Evolutionary conservation across 805 yeast genomes (phyloP).

Genomic region (Ogataea sp.): DNA sequence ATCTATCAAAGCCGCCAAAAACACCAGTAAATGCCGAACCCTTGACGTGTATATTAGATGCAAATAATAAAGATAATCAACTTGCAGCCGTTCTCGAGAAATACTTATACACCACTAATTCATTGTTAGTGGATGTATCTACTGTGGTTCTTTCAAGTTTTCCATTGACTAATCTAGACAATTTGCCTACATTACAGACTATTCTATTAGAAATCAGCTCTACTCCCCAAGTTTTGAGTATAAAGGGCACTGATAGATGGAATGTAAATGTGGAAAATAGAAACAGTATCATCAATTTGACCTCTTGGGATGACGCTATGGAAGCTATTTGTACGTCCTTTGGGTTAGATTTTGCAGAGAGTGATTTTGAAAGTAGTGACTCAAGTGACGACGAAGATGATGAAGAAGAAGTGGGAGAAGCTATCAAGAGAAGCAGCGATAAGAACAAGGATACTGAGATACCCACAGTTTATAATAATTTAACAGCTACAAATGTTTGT

Average conservation of each 20-base stretch:
- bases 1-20: too few relatives aligned
- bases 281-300: constrained; percentile 13
- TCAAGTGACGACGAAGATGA: constrained; percentile 8
- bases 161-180: constrained; percentile 5
- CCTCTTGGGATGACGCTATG: constrained; percentile 29
- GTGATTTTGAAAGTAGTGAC: constrained; percentile 19
- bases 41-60: too few relatives aligned
- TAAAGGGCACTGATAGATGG: not conserved
- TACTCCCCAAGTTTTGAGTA: constrained; percentile 5
- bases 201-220: constrained; percentile 21
- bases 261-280: constrained; percentile 2
- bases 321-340: constrained; percentile 23
- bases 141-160: constrained; percentile 20
- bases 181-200: constrained; percentile 12
- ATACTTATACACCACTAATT: not conserved
- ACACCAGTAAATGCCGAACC: too few relatives aligned
- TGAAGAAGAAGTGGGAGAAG: constrained; percentile 4
- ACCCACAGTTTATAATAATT: too few relatives aligned
- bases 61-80: not conserved
- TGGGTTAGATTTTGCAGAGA: constrained; percentile 27
- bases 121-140: constrained; percentile 7
- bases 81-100: not conserved
- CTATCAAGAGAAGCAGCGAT: not conserved
- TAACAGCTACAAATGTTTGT: not conserved
- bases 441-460: too few relatives aligned